Evolutionary conservation across 495 filamentous ascomycete genomes (phyloP).

Genomic region (Penicillium paxilli): DNA sequence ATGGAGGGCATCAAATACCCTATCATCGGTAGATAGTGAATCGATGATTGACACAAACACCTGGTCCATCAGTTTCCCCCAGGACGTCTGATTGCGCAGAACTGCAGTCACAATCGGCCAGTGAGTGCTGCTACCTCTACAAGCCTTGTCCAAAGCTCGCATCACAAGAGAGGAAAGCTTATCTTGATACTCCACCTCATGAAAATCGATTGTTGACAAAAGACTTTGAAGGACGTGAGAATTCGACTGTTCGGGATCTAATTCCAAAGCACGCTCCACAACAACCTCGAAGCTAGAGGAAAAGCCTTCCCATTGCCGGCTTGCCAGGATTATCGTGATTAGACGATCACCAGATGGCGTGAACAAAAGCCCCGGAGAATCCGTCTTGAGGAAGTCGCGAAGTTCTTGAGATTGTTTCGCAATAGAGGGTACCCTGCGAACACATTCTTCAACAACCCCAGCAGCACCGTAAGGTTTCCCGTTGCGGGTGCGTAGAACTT

Average conservation of each 20-base stretch:
- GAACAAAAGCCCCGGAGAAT: constrained; percentile 51
- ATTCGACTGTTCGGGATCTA: constrained; percentile 41
- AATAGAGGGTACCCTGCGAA: constrained; percentile 43
- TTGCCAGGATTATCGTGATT: constrained; percentile 39
- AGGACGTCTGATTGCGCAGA: constrained; percentile 44
- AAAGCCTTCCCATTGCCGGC: constrained; percentile 43
- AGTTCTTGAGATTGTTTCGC: constrained; percentile 36
- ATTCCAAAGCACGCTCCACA: constrained; percentile 37
- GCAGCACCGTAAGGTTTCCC: constrained; percentile 85
- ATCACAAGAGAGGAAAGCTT: constrained; percentile 39
- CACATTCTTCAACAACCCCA: constrained; percentile 54
- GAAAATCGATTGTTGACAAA: constrained; percentile 40
- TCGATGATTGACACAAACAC: constrained; percentile 43
- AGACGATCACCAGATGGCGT: constrained; percentile 54
- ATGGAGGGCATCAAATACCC: constrained; percentile 32
- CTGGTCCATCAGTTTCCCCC: constrained; percentile 39
- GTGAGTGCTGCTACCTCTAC: constrained; percentile 36
- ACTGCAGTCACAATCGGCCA: constrained; percentile 48
- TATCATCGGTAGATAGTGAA: constrained; percentile 34
- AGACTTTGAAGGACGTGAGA: constrained; percentile 40
- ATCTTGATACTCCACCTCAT: constrained; percentile 34
- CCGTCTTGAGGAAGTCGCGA: constrained; percentile 42
- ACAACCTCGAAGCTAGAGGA: constrained; percentile 39
- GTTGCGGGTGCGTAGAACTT: constrained; percentile 57
- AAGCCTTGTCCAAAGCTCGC: constrained; percentile 37